Conservation (phyloP, 2,329 filamentous ascomycete genomes). For the Monosporascus sp. region DNA sequence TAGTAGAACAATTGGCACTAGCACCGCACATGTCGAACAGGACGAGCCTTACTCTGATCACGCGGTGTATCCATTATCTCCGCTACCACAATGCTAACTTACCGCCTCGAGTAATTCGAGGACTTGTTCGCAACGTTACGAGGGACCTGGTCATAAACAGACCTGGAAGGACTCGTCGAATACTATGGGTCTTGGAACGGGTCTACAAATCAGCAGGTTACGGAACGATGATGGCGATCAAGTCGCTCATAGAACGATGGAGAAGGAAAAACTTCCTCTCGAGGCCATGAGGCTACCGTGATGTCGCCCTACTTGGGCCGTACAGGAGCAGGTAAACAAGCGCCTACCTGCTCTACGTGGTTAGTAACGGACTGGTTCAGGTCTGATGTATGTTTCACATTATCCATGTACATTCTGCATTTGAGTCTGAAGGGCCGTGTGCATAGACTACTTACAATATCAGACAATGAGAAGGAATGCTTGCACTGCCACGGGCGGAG, state of each 20-base stretch:
- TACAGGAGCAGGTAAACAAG: not conserved
- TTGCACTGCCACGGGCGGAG: not conserved
- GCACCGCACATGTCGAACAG: conserved; percentile 16
- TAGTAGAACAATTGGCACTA: conserved; percentile 13
- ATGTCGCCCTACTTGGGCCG: not conserved
- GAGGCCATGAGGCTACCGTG: not conserved
- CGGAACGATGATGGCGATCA: conserved; percentile 19
- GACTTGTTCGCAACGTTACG: conserved; percentile 29
- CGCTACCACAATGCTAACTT: conserved; percentile 13
- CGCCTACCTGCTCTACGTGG: not conserved
- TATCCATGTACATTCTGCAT: not conserved
- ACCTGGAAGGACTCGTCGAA: conserved; percentile 28
- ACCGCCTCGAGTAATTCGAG: conserved; percentile 20
- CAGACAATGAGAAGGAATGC: not conserved
- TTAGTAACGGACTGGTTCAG: not conserved
- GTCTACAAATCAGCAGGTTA: conserved; percentile 20
- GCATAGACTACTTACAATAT: conserved; percentile 7
- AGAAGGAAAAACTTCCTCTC: conserved; percentile 2
- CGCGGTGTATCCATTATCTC: conserved; percentile 27
- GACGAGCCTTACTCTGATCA: conserved; percentile 25
- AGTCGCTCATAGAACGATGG: conserved; percentile 12
- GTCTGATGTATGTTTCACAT: not conserved
- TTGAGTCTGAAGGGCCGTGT: conserved; percentile 4
- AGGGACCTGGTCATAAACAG: conserved; percentile 28
- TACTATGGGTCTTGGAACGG: conserved; percentile 31